Evolutionary conservation across 2,329 filamentous ascomycete genomes (phyloP).

Genomic region (Xylaria sp.): DNA sequence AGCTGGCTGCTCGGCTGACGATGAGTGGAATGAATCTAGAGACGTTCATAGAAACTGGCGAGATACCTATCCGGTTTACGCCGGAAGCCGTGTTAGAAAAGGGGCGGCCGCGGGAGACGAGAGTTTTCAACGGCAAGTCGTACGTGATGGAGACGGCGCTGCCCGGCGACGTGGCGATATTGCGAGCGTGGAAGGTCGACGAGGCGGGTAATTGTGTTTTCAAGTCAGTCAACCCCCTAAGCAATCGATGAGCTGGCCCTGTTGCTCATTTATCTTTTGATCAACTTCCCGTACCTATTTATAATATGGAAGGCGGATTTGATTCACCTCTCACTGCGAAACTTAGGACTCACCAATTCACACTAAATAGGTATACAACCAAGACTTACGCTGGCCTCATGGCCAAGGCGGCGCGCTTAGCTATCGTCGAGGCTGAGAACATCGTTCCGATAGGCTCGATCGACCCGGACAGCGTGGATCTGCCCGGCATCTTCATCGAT

Average conservation of each 20-base stretch:
- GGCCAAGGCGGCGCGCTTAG: constrained; percentile 81
- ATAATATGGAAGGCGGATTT: neutral
- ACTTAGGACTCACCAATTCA: neutral
- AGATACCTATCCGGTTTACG: constrained; percentile 72
- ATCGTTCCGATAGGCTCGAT: constrained; percentile 81
- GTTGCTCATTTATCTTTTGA: neutral
- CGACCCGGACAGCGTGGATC: constrained; percentile 77
- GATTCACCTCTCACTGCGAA: neutral
- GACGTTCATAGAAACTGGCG: constrained; percentile 74
- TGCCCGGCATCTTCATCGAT: constrained; percentile 86
- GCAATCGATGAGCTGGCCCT: no score
- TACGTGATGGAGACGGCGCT: constrained; percentile 84
- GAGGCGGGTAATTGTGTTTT: constrained; percentile 83
- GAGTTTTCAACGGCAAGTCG: constrained; percentile 76
- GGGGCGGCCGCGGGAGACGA: constrained; percentile 74
- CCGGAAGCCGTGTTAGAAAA: constrained; percentile 70
- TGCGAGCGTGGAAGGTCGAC: constrained; percentile 81
- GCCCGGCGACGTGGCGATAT: constrained; percentile 79
- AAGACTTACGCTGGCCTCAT: constrained; percentile 80
- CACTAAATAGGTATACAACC: constrained; percentile 72
- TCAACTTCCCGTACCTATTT: neutral
- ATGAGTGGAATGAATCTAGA: constrained; percentile 51
- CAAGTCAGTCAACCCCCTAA: constrained; percentile 58
- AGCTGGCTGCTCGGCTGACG: constrained; percentile 4
- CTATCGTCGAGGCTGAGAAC: constrained; percentile 87